Conservation (phyloP, 768 basidiomycete species). For the Amanita phalloides region DNA sequence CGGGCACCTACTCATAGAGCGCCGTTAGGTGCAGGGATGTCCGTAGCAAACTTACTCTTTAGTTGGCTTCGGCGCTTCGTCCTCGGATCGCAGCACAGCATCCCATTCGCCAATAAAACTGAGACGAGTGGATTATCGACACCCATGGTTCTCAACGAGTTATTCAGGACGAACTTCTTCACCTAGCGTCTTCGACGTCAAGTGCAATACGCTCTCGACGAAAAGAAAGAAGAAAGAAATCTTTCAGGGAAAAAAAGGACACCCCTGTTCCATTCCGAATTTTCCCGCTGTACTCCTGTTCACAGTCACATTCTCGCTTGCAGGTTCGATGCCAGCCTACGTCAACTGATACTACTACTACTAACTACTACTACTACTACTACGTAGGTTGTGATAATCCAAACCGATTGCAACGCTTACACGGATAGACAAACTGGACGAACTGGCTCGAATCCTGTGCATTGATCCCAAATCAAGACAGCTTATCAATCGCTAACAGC, state of each 20-base stretch:
- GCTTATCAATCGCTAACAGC: background rate
- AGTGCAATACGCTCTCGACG: too few species aligned
- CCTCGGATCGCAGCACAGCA: background rate
- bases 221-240: too few species aligned
- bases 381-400: background rate
- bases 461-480: background rate
- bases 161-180: background rate
- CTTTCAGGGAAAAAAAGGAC: too few species aligned
- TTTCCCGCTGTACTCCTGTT: too few species aligned
- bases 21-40: too few species aligned
- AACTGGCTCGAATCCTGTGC: background rate
- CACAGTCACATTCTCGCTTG: too few species aligned
- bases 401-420: background rate
- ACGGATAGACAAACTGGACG: background rate
- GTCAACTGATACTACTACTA: too few species aligned
- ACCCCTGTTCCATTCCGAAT: too few species aligned
- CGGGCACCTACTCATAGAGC: background rate
- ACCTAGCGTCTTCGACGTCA: background rate
- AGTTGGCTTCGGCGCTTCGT: background rate
- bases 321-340: too few species aligned
- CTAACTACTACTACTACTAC: too few species aligned
- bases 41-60: background rate
- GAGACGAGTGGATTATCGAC: too few species aligned
- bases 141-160: background rate
- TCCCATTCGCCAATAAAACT: too few species aligned